These are phyloP conservation scores for Mucor mucedo DNA, from an alignment of 371 early-diverging fungal species.

Conservation along the genomic window DNA sequence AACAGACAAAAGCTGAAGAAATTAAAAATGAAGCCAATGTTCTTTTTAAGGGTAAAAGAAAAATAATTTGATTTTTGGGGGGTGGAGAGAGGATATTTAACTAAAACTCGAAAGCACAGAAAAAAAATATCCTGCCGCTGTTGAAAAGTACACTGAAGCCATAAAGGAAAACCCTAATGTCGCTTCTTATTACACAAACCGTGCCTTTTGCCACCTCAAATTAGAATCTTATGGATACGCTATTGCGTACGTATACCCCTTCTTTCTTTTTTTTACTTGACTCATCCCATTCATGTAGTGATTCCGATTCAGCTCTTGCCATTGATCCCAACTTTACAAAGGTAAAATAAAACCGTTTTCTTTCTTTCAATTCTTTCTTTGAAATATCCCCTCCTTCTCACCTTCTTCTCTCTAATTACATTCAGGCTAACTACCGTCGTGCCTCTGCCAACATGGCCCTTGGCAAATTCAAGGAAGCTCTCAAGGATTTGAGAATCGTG, in stretches of 20 bases:
- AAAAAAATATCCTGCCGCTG: conserved; percentile 83
- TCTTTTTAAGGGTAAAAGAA: conserved; percentile 66
- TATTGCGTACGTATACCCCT: conserved; percentile 59
- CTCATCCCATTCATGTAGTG: conserved; percentile 45
- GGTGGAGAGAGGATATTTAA: too few species aligned
- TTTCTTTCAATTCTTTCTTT: background rate
- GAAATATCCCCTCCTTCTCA: background rate
- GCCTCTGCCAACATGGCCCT: conserved; percentile 89
- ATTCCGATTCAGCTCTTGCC: conserved; percentile 86
- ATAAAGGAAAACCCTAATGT: conserved; percentile 83
- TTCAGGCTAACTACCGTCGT: conserved; percentile 84
- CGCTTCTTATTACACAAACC: conserved; percentile 89
- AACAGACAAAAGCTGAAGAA: conserved; percentile 59
- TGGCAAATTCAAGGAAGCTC: conserved; percentile 81
- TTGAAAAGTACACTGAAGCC: conserved; percentile 84
- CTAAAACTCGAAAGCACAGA: conserved; percentile 9
- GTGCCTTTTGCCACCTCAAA: conserved; percentile 89
- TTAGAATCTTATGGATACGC: conserved; percentile 92
- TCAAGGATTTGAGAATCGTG: conserved; percentile 83
- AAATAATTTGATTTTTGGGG: background rate
- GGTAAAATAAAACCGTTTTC: conserved; percentile 36
- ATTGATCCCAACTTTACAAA: conserved; percentile 88
- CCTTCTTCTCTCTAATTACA: too few species aligned
- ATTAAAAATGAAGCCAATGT: conserved; percentile 81
- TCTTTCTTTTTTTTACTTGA: background rate